phyloP scores from a whole-genome alignment of 805 yeast genomes.

The Pichia heedii region DNA sequence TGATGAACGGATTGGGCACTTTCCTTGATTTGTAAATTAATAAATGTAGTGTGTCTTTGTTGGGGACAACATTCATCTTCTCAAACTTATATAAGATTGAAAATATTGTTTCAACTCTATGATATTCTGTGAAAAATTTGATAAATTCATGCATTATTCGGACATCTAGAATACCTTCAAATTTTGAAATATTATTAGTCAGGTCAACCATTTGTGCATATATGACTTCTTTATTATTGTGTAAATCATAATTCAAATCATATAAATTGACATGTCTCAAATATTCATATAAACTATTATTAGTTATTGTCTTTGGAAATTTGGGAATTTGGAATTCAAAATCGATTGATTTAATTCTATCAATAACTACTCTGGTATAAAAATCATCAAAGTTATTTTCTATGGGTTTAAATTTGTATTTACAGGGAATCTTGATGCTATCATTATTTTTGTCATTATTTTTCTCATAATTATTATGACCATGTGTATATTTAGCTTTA shows the following conservation, averaged over 20 bases:
- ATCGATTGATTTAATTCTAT: neutral
- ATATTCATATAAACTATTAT: neutral
- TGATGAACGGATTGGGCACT: neutral
- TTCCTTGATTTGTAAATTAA: neutral
- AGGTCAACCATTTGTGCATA: neutral
- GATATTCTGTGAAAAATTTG: constrained; percentile 1
- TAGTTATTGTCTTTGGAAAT: neutral
- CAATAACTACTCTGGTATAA: neutral
- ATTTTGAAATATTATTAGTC: neutral
- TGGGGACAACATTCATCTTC: constrained; percentile 3
- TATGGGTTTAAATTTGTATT: too few species aligned
- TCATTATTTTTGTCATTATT: too few species aligned
- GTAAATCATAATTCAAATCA: neutral
- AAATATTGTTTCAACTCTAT: neutral
- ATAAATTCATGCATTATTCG: constrained; percentile 6
- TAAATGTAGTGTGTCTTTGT: constrained; percentile 6
- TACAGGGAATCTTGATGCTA: too few species aligned
- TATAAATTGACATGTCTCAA: constrained; percentile 1
- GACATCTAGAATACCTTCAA: constrained; percentile 3
- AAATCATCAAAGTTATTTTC: neutral
- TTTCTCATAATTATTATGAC: neutral
- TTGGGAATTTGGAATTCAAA: constrained; percentile 1
- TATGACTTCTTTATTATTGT: neutral
- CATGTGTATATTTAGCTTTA: neutral
- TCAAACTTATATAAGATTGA: constrained; percentile 3